A percentile compares a stretch with the other conserved stretches of the same genome.
phyloP scores from a whole-genome alignment of 306 rosid species.

The Prosopis cineraria region DNA sequence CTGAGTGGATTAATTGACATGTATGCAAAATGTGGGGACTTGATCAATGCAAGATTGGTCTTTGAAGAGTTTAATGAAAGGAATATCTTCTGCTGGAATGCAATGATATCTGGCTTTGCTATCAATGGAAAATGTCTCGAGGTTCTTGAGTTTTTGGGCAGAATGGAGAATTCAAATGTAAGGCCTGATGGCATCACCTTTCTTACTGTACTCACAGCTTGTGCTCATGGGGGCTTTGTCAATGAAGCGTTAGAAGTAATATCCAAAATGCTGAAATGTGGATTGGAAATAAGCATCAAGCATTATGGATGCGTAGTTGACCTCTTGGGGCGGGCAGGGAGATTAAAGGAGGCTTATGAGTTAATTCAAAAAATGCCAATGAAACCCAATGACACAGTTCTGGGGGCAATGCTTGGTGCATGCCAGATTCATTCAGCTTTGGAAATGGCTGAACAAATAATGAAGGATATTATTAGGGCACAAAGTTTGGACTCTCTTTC shows the following conservation, averaged over 20 bases:
- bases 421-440: slow-evolving; percentile 62
- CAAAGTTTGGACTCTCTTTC: slow-evolving; percentile 23
- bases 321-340: slow-evolving; percentile 70
- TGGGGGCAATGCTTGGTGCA: slow-evolving; percentile 73
- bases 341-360: slow-evolving; percentile 60
- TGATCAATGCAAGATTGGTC: slow-evolving; percentile 52
- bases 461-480: slow-evolving; percentile 36
- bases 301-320: slow-evolving; percentile 78
- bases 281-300: slow-evolving; percentile 44
- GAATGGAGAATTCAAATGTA: slow-evolving; percentile 53
- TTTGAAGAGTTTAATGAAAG: slow-evolving; percentile 55
- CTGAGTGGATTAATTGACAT: slow-evolving; percentile 68
- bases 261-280: slow-evolving; percentile 59
- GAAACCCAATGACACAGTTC: slow-evolving; percentile 61
- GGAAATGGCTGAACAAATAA: slow-evolving; percentile 56
- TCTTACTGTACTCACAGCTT: slow-evolving; percentile 61
- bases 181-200: slow-evolving; percentile 66
- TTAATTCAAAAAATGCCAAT: slow-evolving; percentile 57
- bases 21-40: slow-evolving; percentile 81
- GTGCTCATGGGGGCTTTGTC: slow-evolving; percentile 67
- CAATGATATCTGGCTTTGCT: slow-evolving; percentile 70
- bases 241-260: slow-evolving; percentile 53
- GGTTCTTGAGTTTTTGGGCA: slow-evolving; percentile 55
- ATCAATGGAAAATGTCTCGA: slow-evolving; percentile 61
- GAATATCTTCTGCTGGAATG: slow-evolving; percentile 66